Evolutionary conservation across 225 moss, liverwort and hornwort genomes (phyloP), one percentile per base, ranked within the genome.

Genomic region (Marchantia polymorpha): DNA sequence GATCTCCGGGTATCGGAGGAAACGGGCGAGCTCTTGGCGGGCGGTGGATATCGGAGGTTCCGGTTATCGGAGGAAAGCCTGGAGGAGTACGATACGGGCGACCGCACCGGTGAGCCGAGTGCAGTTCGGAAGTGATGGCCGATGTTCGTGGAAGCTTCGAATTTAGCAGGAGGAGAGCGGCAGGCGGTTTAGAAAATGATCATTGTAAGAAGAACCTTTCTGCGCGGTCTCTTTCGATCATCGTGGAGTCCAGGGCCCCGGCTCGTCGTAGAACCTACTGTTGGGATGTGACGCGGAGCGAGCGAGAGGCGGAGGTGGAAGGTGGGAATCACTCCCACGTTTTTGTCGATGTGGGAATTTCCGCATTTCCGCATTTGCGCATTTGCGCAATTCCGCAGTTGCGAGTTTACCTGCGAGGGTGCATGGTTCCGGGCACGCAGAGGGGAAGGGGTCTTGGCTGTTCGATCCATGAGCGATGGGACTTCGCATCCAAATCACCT

Each of bases 281-380:
- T 39, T 31, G 47, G 15, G 46, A 30, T 47, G 13, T 69, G 69
- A 69, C 69, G 47, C 69, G 69, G 69, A 69, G 46, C 19, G 25
- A 67, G 29, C 47, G 47, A 23, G n/a, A n/a, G n/a, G n/a, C n/a
- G n/a, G n/a, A n/a, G n/a, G n/a, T n/a, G n/a, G n/a, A n/a, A 66
- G 69, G n/a, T 66, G 10, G 46, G 27, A 17, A 39, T 69, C 46
- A 69, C 47, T 69, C 69, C 69, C 69, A 69, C 69, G 69, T 69
- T 69, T 69, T 69, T 69, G 69, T 46, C 15, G 14, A 68, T 46
- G 31, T 48, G 0, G 69, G 69, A 69, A 69, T 39, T 27, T 31
- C 20, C 47, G 46, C 17, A 39, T 39, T 39, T 39, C n/a, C n/a
- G n/a, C n/a, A n/a, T n/a, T n/a, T n/a, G n/a, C n/a, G n/a, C n/a